phyloP scores from a whole-genome alignment of 1,284 basidiomycete species.

The Ceratobasidium sp. region DNA sequence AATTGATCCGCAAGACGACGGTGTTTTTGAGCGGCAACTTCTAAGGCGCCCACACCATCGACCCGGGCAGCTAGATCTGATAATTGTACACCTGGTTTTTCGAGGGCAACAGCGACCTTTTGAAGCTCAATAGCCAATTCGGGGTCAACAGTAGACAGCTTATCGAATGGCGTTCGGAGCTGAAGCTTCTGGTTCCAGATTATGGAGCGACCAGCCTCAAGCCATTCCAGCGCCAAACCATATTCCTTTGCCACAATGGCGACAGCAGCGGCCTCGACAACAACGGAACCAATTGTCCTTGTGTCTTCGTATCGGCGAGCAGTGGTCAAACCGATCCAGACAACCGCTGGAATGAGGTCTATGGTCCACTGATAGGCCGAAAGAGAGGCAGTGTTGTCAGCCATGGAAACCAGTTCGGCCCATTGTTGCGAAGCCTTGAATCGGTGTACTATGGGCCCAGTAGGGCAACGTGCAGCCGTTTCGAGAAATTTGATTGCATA shows the following conservation, averaged over 20 bases:
- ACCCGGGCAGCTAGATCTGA: not conserved
- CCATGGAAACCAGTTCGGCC: not conserved
- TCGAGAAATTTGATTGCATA: not conserved
- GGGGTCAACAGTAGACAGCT: not conserved
- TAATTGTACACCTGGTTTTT: not conserved
- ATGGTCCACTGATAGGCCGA: not conserved
- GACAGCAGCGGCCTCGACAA: conserved; percentile 13
- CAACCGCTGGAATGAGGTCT: not conserved
- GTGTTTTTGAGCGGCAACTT: not conserved
- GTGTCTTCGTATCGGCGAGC: not conserved
- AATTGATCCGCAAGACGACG: conserved; percentile 30
- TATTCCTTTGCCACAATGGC: conserved; percentile 18
- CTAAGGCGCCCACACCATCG: not conserved
- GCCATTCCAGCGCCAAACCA: conserved; percentile 13
- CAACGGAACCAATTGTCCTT: not conserved
- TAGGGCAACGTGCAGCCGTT: not conserved
- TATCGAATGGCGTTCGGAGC: conserved; percentile 12
- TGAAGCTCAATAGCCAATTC: conserved; percentile 13
- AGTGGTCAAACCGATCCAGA: conserved; percentile 3
- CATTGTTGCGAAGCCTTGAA: not conserved
- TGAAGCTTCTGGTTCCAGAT: conserved; percentile 21
- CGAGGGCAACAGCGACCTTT: not conserved
- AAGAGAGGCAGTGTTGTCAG: not conserved
- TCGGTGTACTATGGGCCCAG: not conserved
- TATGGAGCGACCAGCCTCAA: conserved; percentile 19